Percentiles rank a stretch among this genome's conserved stretches.
phyloP scores from a whole-genome alignment of 2,329 filamentous ascomycete species.

The Raffaelea albimanens region DNA sequence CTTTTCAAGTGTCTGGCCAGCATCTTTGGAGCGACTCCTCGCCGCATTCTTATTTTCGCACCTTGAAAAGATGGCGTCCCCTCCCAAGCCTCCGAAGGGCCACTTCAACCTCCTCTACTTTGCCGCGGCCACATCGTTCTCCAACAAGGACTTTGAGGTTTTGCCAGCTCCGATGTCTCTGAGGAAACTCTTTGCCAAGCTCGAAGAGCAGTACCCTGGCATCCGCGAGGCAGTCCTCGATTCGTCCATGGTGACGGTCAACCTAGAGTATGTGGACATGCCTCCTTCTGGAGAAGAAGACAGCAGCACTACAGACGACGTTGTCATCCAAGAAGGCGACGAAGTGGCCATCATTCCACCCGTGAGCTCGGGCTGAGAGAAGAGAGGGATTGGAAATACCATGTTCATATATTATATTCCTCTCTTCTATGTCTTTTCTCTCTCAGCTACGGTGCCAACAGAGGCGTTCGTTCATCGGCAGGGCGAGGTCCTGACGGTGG shows the following conservation, averaged over 20 bases:
- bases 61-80: slow-evolving; percentile 18
- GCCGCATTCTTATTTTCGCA: neutral
- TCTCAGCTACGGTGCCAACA: slow-evolving; percentile 12
- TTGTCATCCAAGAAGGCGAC: slow-evolving; percentile 60
- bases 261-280: slow-evolving; percentile 71
- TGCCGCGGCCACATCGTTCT: slow-evolving; percentile 63
- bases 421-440: no score
- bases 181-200: slow-evolving; percentile 50
- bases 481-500: neutral
- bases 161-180: slow-evolving; percentile 58
- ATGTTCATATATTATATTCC: no score
- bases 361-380: slow-evolving; percentile 66
- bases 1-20: no score
- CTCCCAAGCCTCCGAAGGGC: slow-evolving; percentile 41
- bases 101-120: slow-evolving; percentile 79
- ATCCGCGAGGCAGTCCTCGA: slow-evolving; percentile 59
- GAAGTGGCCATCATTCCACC: slow-evolving; percentile 84
- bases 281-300: slow-evolving; percentile 29
- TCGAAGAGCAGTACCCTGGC: slow-evolving; percentile 62
- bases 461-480: slow-evolving; percentile 11
- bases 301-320: slow-evolving; percentile 13
- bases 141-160: slow-evolving; percentile 55
- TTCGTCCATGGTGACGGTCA: slow-evolving; percentile 69
- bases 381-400: neutral
- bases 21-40: no score